Evolutionary conservation across 1,284 basidiomycete species (phyloP), one percentile per base, ranked within the genome.

Genomic region (Psilocybe mexicana): DNA sequence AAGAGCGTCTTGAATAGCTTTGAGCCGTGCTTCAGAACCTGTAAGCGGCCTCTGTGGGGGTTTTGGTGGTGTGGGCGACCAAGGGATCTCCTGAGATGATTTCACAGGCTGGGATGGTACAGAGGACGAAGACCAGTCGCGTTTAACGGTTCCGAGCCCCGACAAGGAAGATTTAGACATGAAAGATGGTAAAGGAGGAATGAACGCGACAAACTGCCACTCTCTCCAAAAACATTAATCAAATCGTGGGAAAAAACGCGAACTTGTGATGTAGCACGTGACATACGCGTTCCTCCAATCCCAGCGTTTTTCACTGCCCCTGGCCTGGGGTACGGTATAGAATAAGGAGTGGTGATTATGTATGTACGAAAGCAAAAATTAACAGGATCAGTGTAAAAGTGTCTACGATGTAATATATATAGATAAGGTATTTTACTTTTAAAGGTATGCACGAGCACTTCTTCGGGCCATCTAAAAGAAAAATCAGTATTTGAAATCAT

Each of bases 1-100:
- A 10, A 84, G 67, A 3, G 78, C 81, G 47, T 78, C 79, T 63
- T 85, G 77, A 43, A 88, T 87, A 47, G 77, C 73, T 62, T 74
- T 80, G 8, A 88, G 64, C 14, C 86, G 80, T 54, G 77, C 69
- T 53, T 79, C 76, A n/a, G 67, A 63, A 14, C 70, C 69, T 24
- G 76, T 70, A 14, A 74, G 64, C 51, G 70, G 71, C 53, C 69
- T 67, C n/a, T 69, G 61, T 7, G 63, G 54, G 8, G 69, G 63
- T 10, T 65, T 46, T 44, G 55, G 45, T 69, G 75, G 67, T 33
- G 74, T 74, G 2, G 74, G 69, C 6, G 70, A 66, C 77, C 78
- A 78, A 24, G 70, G 64, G 42, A 68, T 70, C 36, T 72, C 68
- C 54, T 74, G 73, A 18, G 75, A 75, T 2, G 73, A 73, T 36